Base-by-base conservation (phyloP, 2,329 filamentous ascomycete species). In the Talaromyces marneffei region DNA sequence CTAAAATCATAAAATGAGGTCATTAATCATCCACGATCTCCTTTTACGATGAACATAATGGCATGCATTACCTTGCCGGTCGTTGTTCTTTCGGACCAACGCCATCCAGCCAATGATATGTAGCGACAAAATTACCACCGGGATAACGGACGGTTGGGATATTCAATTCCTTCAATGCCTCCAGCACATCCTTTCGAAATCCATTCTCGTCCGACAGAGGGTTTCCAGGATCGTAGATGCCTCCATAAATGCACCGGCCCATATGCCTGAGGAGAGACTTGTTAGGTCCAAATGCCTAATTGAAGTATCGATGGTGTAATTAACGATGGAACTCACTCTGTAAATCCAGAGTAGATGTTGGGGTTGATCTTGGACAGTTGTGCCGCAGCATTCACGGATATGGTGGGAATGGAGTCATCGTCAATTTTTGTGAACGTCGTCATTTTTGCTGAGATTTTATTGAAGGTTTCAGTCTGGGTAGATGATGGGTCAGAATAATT, bases 201-300 rank as follows among this genome's bases (percentile, higher is more conserved):
- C 90, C 90, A 65, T 89, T 80, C 59, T 85, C 80, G 67, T 92
- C 89, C 2, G 88, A 87, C n/a, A 92, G 81, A 2, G 85, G 77
- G 72, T 87, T 92, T 35, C 82, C 83, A 1, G 89, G 90, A 67
- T 93, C 90, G 75, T 92, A 93, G 71, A 94, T 88, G 65, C 91
- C 90, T 65, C 89, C 89, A 72, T 94, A 93, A 70, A 94, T 92
- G 79, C 90, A 94, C 64, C 90, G 85, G 68, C 90, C 90, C 90
- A 94, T 94, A 75, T 94, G 91, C 68, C 88, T 91, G 66, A 37
- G 40, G 48, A 16, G 23, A 40, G 12, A 18, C 18, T 42, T 5
- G n/a, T 57, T 42, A 48, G 33, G 16, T 27, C 16, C 9, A 27
- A 25, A 25, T 25, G 29, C 29, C 12, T 7, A 18, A 18, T 44